phyloP scores from a whole-genome alignment of 495 filamentous ascomycete genomes.

The Xylaria venustula region DNA sequence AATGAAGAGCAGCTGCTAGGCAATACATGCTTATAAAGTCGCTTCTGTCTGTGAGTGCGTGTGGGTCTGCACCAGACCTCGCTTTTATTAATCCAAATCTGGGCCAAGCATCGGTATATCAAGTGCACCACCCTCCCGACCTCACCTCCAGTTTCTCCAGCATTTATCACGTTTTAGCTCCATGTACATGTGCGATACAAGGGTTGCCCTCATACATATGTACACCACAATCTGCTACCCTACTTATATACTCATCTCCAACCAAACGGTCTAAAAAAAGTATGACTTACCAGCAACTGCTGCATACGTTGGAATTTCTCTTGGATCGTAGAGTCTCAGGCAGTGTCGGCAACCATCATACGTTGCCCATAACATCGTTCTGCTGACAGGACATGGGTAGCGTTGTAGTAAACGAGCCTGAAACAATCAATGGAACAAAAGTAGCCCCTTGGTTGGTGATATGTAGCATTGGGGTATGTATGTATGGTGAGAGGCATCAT shows the following conservation, averaged over 20 bases:
- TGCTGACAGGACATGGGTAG: conserved; percentile 16
- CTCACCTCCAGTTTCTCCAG: no score
- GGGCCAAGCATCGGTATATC: not conserved
- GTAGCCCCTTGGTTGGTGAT: conserved; percentile 20
- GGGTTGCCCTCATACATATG: not conserved
- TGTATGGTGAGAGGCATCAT: not conserved
- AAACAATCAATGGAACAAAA: conserved; percentile 31
- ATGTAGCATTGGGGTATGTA: conserved; percentile 4
- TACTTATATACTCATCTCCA: no score
- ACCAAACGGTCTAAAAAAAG: no score
- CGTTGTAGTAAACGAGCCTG: conserved; percentile 18
- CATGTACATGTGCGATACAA: conserved; percentile 6
- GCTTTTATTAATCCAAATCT: conserved; percentile 2
- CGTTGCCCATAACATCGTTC: conserved; percentile 12
- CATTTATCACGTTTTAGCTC: no score
- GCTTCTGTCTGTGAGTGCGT: not conserved
- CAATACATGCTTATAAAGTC: no score
- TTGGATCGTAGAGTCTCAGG: not conserved
- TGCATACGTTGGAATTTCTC: not conserved
- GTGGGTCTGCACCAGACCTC: not conserved
- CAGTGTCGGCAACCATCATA: not conserved
- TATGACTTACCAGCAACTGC: no score
- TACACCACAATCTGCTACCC: not conserved
- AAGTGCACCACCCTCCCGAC: not conserved
- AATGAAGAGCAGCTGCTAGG: not conserved